Base-by-base conservation (phyloP, 1,139 yeast genomes). In the Nakaseomyces uthaithaninus region DNA sequence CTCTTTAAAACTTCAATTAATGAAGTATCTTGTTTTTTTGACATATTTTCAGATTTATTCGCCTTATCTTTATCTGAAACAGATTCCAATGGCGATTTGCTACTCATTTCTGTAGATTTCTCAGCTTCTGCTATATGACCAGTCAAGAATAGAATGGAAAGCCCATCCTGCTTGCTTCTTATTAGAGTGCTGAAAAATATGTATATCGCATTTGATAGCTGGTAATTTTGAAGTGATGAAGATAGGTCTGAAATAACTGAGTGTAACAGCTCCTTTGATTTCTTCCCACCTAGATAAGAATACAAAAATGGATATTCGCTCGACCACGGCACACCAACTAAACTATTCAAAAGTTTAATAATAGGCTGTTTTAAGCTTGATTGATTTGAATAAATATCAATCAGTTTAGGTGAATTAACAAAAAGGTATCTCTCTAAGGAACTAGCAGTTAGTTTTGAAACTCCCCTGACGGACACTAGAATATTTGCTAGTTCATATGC, bases 161-260 rank as follows among this genome's bases (percentile, higher is more conserved):
- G 64, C 1, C 97, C 97, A 55, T 87, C 94, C 63, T 91, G 96
- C 43, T 80, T 75, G 7, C 85, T 79, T 48, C 74, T 75, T 70
- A 84, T 71, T 4, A 85, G 80, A 0, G 87, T 71, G n/a, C 91
- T 72, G 45, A 89, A 75, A 49, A 86, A 83, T 42, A 74, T 76
- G 52, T 83, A 83, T 15, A 84, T 64, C 4, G 74, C 67, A 19
- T 76, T 72, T 43, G 80, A 72, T 33, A 81, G 65, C 12, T 61
- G 62, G 45, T 72, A 74, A 41, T 74, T 75, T 49, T 77, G 83
- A 46, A 80, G 67, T 1, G 74, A 67, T 49, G 75, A 75, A 25
- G 73, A 72, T 48, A 86, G 66, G 47, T 85, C 89, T 1, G 70
- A 55, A 0, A 77, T 71, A 33, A 89, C 59, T 2, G 80, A 71